phyloP scores from a whole-genome alignment of 164 flowering plant species.

The Tinospora cordifolia region DNA sequence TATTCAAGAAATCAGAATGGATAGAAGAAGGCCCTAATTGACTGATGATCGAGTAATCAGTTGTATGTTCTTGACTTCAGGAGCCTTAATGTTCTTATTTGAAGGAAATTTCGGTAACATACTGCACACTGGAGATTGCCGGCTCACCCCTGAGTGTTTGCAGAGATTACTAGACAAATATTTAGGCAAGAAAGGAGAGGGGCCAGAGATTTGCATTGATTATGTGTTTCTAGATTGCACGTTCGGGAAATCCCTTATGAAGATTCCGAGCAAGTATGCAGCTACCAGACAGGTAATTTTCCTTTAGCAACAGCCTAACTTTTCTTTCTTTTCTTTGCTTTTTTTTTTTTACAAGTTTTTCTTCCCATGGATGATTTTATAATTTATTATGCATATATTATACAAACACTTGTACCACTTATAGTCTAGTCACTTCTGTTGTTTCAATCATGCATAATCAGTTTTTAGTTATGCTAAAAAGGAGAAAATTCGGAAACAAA shows the following conservation, averaged over 20 bases:
- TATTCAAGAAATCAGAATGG: neutral
- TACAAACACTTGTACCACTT: too few species aligned
- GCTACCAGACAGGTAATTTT: slow-evolving; percentile 61
- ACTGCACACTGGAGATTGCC: slow-evolving; percentile 89
- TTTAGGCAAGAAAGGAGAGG: slow-evolving; percentile 44
- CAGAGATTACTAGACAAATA: slow-evolving; percentile 57
- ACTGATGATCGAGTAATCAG: slow-evolving; percentile 7
- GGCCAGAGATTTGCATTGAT: slow-evolving; percentile 50
- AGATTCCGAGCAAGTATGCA: slow-evolving; percentile 57
- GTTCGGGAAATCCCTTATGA: slow-evolving; percentile 44
- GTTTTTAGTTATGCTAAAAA: neutral
- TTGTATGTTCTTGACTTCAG: slow-evolving; percentile 34
- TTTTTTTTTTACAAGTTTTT: too few species aligned
- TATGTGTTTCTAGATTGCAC: slow-evolving; percentile 79
- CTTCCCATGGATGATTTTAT: neutral
- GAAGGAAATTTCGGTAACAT: slow-evolving; percentile 78
- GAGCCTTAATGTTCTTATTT: slow-evolving; percentile 88
- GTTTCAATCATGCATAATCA: too few species aligned
- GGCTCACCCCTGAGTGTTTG: slow-evolving; percentile 68
- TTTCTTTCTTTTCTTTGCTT: too few species aligned
- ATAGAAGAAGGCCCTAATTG: slow-evolving; percentile 6
- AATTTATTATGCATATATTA: neutral
- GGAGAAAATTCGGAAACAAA: neutral
- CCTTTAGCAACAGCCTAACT: neutral
- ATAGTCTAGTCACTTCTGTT: too few species aligned